Base-by-base conservation (phyloP, 169 alveolate species). In the Besnoitia besnoiti region DNA sequence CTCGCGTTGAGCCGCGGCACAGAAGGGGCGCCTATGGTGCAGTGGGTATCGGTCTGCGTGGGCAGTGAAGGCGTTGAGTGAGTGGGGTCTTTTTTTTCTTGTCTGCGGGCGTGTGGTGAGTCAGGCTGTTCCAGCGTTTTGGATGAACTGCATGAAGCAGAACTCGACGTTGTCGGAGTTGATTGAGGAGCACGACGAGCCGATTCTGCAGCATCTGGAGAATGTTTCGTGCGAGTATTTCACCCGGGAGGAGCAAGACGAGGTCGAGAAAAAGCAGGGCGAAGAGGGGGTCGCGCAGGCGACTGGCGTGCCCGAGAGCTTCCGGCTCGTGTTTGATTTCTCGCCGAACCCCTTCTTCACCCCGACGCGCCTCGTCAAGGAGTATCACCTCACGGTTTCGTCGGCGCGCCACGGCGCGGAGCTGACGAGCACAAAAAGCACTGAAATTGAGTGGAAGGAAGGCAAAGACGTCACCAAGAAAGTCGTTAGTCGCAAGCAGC, bases 171-270 rank as follows among this genome's bases (percentile, higher is more conserved):
- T 95, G 47, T 93, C 93, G 40, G 93, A 94, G 10, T 87, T 94
- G 42, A 94, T 95, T 40, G 96, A 95, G 87, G 94, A 93, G 77
- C 90, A 92, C 49, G 96, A 95, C 61, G 90, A 87, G 67, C 91
- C 92, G 39, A 94, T 94, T 40, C 93, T 95, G 24, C 76, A 91
- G 33, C 91, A 94, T 62, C 51, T 95, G 42, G 76, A 77, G 51
- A 87, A 90, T 50, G 91, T 95, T n/a, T 73, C 92, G 12, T 55
- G 95, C 37, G 96, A 95, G 59, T 95, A 95, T 92, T 39, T 87
- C 46, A 46, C 67, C 27, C 49, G 33, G 1, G 61, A 37, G 59
- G 82, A 87, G 30, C 82, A 61, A 35, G 35, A n/a, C 3, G 55
- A 37, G 35, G 5, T 37, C 37, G 85, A 37, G 59, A 0, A 10